A percentile compares a stretch with the other conserved stretches of the same genome.
Evolutionary conservation across 768 basidiomycete genomes (phyloP).

Genomic region (Tylopilus felleus): DNA sequence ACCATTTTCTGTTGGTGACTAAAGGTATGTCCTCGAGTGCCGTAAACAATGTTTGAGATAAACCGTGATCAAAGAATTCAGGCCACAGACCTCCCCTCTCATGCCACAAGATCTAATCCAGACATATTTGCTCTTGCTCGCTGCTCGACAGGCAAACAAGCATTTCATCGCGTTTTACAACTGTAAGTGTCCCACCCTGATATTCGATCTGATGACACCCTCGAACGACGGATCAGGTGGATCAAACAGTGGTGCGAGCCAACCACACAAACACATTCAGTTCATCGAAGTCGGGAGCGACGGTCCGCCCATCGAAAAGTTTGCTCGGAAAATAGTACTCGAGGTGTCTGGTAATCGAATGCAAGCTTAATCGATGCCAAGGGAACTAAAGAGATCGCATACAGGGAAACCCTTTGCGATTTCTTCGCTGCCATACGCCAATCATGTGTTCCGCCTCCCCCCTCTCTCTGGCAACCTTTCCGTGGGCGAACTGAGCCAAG

Average conservation of each 20-base stretch:
- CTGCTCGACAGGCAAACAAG: conserved; percentile 58
- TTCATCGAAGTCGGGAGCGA: conserved; percentile 63
- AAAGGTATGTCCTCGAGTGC: conserved; percentile 53
- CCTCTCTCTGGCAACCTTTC: conserved; percentile 17
- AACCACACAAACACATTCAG: conserved; percentile 90
- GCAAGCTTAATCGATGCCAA: neutral
- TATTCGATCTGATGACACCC: neutral
- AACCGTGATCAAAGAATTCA: conserved; percentile 49
- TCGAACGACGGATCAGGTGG: conserved; percentile 50
- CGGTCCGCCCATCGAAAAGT: conserved; percentile 74
- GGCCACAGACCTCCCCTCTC: conserved; percentile 76
- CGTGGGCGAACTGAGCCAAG: conserved; percentile 45
- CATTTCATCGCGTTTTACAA: conserved; percentile 87
- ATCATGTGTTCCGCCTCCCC: conserved; percentile 60
- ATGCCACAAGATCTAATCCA: conserved; percentile 76
- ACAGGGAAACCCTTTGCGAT: conserved; percentile 74
- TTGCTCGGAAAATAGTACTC: conserved; percentile 55
- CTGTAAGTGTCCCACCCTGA: conserved; percentile 43
- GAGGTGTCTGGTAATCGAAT: conserved; percentile 37
- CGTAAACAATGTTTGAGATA: neutral
- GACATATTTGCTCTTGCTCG: conserved; percentile 67
- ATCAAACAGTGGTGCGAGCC: conserved; percentile 79
- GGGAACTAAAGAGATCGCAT: neutral
- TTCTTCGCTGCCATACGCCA: conserved; percentile 69
- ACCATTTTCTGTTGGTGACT: conserved; percentile 85